Percentiles rank a stretch among this genome's conserved stretches.
Evolutionary conservation across 2,329 filamentous ascomycete genomes (phyloP).

Genomic region (Botrytis porri): DNA sequence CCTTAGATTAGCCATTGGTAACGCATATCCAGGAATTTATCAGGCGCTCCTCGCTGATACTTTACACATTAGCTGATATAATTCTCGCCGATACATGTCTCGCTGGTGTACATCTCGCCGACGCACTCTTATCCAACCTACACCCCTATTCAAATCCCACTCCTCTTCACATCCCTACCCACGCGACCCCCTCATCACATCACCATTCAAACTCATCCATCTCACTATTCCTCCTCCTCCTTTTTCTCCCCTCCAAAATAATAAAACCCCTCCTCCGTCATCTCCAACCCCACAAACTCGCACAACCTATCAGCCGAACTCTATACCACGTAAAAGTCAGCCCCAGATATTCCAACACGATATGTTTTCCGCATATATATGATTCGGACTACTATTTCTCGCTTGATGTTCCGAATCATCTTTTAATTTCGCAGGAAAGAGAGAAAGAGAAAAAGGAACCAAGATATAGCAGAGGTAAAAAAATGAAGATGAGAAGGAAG

Average conservation of each 20-base stretch:
- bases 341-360: background rate
- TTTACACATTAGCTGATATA: background rate
- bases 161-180: no score
- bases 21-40: background rate
- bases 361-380: background rate
- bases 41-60: background rate
- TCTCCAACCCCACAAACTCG: background rate
- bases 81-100: background rate
- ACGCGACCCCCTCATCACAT: no score
- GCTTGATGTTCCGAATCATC: background rate
- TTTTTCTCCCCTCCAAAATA: background rate
- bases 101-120: background rate
- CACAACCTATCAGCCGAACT: background rate
- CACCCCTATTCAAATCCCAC: background rate
- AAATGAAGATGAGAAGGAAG: background rate
- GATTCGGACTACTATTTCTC: background rate
- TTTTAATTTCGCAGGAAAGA: rapidly evolving
- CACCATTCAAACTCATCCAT: no score
- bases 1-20: rapidly evolving
- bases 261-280: background rate
- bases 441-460: background rate
- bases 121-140: background rate
- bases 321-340: background rate
- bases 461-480: no score
- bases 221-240: background rate